Evolutionary conservation across 208 protist species (phyloP).

Genomic region (Acanthamoeba royreba): DNA sequence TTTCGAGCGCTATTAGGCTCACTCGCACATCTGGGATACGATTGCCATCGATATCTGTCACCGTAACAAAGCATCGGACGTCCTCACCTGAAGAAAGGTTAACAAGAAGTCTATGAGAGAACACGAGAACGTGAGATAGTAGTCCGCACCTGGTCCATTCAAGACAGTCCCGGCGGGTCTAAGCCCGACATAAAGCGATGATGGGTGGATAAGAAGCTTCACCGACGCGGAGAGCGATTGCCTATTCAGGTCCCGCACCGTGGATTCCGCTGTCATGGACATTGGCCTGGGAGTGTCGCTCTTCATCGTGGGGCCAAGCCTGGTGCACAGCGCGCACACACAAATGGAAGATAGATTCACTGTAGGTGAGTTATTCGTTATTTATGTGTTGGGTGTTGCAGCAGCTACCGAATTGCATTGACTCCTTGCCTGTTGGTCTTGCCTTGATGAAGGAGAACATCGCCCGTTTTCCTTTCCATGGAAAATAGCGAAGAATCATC

Average conservation of each 20-base stretch:
- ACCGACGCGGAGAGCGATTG: neutral
- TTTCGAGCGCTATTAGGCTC: neutral
- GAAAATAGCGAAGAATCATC: too few species aligned
- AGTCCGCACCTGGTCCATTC: neutral
- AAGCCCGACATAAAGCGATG: neutral
- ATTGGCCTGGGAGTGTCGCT: neutral
- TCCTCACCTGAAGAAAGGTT: neutral
- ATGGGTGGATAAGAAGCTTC: neutral
- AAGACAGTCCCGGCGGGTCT: neutral
- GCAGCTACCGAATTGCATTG: too few species aligned
- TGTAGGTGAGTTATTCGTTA: too few species aligned
- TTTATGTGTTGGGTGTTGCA: too few species aligned
- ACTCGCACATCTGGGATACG: neutral
- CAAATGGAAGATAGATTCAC: too few species aligned
- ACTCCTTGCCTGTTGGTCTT: too few species aligned
- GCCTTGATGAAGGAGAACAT: neutral
- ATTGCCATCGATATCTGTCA: neutral
- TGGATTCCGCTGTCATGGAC: neutral
- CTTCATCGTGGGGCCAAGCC: neutral
- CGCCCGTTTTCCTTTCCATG: neutral
- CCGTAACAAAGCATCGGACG: neutral
- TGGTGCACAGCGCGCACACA: neutral
- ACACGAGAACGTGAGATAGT: neutral
- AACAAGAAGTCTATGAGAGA: neutral
- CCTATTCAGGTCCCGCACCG: neutral